Conservation (phyloP, 192 early-diverging fungal species). For the Umbelopsis vinacea region DNA sequence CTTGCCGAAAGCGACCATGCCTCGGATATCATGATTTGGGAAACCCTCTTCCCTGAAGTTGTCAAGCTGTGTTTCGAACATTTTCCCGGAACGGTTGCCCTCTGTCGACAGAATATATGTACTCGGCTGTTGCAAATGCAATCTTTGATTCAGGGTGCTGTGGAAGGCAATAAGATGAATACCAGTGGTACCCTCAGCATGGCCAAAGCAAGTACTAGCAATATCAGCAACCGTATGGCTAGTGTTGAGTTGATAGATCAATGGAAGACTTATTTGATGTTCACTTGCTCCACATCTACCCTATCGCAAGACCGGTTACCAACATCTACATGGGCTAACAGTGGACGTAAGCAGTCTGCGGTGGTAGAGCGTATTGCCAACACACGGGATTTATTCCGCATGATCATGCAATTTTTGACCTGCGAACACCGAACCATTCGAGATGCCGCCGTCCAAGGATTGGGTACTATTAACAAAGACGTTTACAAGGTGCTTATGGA, state of each 20-base stretch:
- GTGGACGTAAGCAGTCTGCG: slow-evolving; percentile 50
- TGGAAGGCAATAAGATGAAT: slow-evolving; percentile 54
- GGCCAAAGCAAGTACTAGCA: slow-evolving; percentile 36
- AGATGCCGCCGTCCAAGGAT: slow-evolving; percentile 64
- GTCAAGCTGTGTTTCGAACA: slow-evolving; percentile 63
- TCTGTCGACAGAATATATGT: slow-evolving; percentile 62
- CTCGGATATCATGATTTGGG: slow-evolving; percentile 69
- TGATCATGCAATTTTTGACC: slow-evolving; percentile 66
- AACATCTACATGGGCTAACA: slow-evolving; percentile 37
- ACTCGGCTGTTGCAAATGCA: slow-evolving; percentile 67
- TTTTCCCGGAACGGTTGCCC: slow-evolving; percentile 48
- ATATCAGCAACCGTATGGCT: slow-evolving; percentile 45
- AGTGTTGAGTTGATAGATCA: slow-evolving; percentile 71
- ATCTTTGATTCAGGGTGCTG: slow-evolving; percentile 56
- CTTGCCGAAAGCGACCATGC: slow-evolving; percentile 62
- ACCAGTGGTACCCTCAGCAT: slow-evolving; percentile 55
- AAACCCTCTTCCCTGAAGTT: slow-evolving; percentile 67
- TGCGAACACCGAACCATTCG: slow-evolving; percentile 71
- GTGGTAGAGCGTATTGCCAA: slow-evolving; percentile 52
- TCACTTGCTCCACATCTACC: slow-evolving; percentile 71
- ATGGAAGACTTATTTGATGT: slow-evolving; percentile 75
- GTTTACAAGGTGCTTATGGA: slow-evolving; percentile 72
- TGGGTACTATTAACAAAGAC: slow-evolving; percentile 67
- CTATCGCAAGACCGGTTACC: slow-evolving; percentile 43
- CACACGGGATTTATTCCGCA: slow-evolving; percentile 65